Conservation (phyloP, 345 rosid species). For the Corchorus capsularis region DNA sequence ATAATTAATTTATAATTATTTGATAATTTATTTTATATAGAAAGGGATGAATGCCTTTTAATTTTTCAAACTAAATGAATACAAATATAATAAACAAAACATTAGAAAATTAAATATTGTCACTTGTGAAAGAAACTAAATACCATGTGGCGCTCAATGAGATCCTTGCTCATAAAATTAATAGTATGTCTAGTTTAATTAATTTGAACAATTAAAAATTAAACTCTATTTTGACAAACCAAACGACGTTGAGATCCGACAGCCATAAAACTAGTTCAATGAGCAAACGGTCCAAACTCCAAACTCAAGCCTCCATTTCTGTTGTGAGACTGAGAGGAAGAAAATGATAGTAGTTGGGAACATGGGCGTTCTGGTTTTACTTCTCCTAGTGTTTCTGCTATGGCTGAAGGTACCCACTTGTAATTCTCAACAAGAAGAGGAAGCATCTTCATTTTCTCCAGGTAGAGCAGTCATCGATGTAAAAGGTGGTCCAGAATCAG, state of each 20-base stretch:
- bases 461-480: slow-evolving; percentile 53
- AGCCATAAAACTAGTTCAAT: not conserved
- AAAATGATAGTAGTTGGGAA: slow-evolving; percentile 20
- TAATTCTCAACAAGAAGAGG: slow-evolving; percentile 1
- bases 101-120: too few relatives aligned
- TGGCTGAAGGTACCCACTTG: slow-evolving; percentile 6
- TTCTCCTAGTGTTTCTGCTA: slow-evolving; percentile 14
- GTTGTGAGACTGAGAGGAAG: not conserved
- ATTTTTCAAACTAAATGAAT: too few relatives aligned
- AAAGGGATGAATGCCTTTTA: too few relatives aligned
- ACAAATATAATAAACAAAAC: too few relatives aligned
- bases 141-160: too few relatives aligned
- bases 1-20: too few relatives aligned
- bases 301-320: not conserved
- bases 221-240: not conserved
- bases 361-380: slow-evolving; percentile 2
- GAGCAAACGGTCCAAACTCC: not conserved
- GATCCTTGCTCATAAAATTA: too few relatives aligned
- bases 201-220: too few relatives aligned
- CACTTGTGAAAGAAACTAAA: too few relatives aligned
- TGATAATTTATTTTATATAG: too few relatives aligned
- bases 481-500: slow-evolving; percentile 61
- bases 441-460: not conserved
- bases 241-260: not conserved
- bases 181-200: too few relatives aligned